Evolutionary conservation across 768 basidiomycete genomes (phyloP), one percentile per base, ranked within the genome.

Genomic region (Phylloporus sp.): DNA sequence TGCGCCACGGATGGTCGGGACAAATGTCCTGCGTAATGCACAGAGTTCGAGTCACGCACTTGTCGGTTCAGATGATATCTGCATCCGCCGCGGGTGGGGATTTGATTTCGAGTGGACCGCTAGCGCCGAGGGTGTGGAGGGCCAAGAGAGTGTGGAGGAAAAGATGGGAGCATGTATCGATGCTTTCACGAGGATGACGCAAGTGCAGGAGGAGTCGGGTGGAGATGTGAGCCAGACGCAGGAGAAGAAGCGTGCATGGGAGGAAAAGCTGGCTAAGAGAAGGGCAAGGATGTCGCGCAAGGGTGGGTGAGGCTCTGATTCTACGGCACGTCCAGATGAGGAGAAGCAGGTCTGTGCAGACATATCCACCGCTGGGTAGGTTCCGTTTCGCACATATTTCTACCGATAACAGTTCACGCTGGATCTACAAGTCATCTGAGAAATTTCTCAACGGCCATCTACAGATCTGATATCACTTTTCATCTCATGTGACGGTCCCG

Each of bases 81-180:
- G 45, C 36, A 62, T 63, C 39, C 71, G 70, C n/a, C 81, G 79
- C 45, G 88, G 87, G 3, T 91, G 89, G 89, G 89, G 89, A 46
- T 90, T 91, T 62, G 89, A 91, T 69, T 81, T 91, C 53, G 85
- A 91, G 67, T 89, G 88, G 88, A 68, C 73, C 13, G 49, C 61
- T 13, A 58, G 62, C 36, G 54, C 45, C 26, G 44, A 22, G 38
- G 29, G 32, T 47, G 36, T 54, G 56, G 11, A 53, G 49, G 18
- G 47, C 35, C 45, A 52, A 59, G 47, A 60, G 38, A 64, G 68
- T 29, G 69, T 88, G 3, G 85, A 87, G 64, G 65, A 68, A 27
- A 80, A 80, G 63, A 91, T 91, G 87, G 88, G 86, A 61, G 67
- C 62, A 18, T 83, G 83, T 65, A 86, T 91, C 47, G 81, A 82